phyloP scores from a whole-genome alignment of 2,329 filamentous ascomycete genomes.

The Alternaria panax region DNA sequence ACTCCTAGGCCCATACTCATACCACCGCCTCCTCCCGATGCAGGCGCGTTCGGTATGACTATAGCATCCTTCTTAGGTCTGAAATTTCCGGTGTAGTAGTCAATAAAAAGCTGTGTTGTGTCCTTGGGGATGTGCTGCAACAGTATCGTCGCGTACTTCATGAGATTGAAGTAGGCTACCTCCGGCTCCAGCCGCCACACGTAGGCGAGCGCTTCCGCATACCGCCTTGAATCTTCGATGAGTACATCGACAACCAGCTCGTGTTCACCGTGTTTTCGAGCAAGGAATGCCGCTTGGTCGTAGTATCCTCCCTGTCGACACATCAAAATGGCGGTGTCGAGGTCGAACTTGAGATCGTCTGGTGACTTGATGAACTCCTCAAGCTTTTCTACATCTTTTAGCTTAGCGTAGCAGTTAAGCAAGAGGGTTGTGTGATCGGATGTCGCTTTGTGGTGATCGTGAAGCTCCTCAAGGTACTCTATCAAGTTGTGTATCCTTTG shows the following conservation, averaged over 20 bases:
- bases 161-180: constrained; percentile 81
- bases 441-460: constrained; percentile 91
- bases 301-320: constrained; percentile 96
- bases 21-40: constrained; percentile 52
- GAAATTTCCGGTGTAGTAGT: constrained; percentile 91
- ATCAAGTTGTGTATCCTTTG: constrained; percentile 98
- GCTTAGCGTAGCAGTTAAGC: constrained; percentile 95
- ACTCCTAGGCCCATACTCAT: constrained; percentile 51
- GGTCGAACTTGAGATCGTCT: constrained; percentile 91
- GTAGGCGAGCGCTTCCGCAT: constrained; percentile 86
- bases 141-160: constrained; percentile 93
- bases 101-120: constrained; percentile 87
- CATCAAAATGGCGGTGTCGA: constrained; percentile 97
- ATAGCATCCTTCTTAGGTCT: constrained; percentile 72
- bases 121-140: constrained; percentile 84
- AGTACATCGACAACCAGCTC: constrained; percentile 94
- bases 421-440: constrained; percentile 94
- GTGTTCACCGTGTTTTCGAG: constrained; percentile 91
- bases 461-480: constrained; percentile 93
- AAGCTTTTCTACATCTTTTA: constrained; percentile 95
- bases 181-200: constrained; percentile 87
- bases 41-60: constrained; percentile 57
- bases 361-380: constrained; percentile 97
- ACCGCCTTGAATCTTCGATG: constrained; percentile 93
- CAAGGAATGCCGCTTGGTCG: constrained; percentile 94